Base-by-base conservation (phyloP, 768 basidiomycete genomes). In the Pulveroboletus frians region DNA sequence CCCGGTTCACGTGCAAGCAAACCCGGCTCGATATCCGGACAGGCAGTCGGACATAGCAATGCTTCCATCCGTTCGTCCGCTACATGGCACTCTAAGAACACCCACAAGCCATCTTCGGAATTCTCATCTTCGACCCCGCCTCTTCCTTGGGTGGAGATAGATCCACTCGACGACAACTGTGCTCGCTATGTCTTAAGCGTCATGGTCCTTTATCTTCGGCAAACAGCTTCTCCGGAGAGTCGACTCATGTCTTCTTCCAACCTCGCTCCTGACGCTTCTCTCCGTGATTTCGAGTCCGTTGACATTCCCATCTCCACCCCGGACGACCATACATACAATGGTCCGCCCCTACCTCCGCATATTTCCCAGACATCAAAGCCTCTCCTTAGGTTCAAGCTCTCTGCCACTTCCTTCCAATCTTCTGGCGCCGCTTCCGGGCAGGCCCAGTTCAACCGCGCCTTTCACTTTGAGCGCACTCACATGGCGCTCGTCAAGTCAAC, bases 141-240 rank as follows among this genome's bases (percentile, higher is more conserved):
- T 40, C 65, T 73, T 21, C 61, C 69, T n/a, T 79, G 75, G 71
- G 69, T 77, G 20, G 90, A 91, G 56, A 79, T 84, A 15, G 73
- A 80, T 4, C 80, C 88, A 1, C 73, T 95, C 34, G 88, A 94
- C 52, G 92, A 94, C 52, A 74, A 76, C 31, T 85, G 88, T 56
- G 90, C 88, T 21, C 81, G 78, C 63, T 91, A 92, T 64, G 76
- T 92, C 39, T 71, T 93, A 46, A 84, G 82, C 63, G 84, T 92
- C 38, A 83, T 93, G 80, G 77, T 89, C 15, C 69, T 85, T n/a
- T 89, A 88, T 64, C 76, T 92, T 31, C 79, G 88, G 15, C 84
- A 89, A 62, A 84, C 85, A 0, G 73, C 80, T 1, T 71, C 77
- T 30, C 67, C 74, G 18, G 82, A 86, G 15, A 68, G 71, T 29